These are phyloP conservation scores for Cladophialophora yegresii DNA, from an alignment of 2,329 filamentous ascomycete genomes.

Conservation along the genomic window DNA sequence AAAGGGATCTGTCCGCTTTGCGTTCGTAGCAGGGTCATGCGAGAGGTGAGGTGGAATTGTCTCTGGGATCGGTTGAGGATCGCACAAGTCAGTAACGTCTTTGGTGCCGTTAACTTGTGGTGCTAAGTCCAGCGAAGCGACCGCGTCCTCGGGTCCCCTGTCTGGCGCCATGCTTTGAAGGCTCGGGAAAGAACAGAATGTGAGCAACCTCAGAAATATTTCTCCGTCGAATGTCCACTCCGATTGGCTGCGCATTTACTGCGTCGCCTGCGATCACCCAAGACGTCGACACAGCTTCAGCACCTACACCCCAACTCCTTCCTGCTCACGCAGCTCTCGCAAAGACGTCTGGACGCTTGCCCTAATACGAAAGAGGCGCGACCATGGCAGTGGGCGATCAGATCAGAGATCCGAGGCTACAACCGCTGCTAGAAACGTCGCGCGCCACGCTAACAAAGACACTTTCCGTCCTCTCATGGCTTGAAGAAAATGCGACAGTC, in stretches of 20 bases:
- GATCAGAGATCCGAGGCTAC: slow-evolving; percentile 66
- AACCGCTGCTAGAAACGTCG: slow-evolving; percentile 71
- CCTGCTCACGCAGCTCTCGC: neutral
- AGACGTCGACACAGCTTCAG: neutral
- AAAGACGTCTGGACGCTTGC: neutral
- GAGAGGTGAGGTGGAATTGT: slow-evolving; percentile 63
- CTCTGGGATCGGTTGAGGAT: neutral
- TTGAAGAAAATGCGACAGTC: slow-evolving; percentile 54
- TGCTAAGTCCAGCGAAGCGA: neutral
- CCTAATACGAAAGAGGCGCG: neutral
- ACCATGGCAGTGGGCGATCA: slow-evolving; percentile 60
- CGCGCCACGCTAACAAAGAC: slow-evolving; percentile 72
- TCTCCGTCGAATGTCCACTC: slow-evolving; percentile 16
- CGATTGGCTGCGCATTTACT: slow-evolving; percentile 18
- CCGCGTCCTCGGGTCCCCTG: slow-evolving; percentile 24
- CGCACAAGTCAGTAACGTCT: neutral
- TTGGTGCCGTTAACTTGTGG: slow-evolving; percentile 1
- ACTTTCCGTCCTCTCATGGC: slow-evolving; percentile 59
- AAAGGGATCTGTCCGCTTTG: slow-evolving; percentile 89
- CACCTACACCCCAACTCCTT: neutral
- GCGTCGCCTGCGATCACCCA: neutral
- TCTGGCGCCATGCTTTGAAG: slow-evolving; percentile 31
- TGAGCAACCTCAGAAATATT: neutral
- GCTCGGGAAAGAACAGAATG: neutral
- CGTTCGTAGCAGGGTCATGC: slow-evolving; percentile 71